Evolutionary conservation across 2,329 filamentous ascomycete genomes (phyloP).

Genomic region (Colletotrichum cereale): DNA sequence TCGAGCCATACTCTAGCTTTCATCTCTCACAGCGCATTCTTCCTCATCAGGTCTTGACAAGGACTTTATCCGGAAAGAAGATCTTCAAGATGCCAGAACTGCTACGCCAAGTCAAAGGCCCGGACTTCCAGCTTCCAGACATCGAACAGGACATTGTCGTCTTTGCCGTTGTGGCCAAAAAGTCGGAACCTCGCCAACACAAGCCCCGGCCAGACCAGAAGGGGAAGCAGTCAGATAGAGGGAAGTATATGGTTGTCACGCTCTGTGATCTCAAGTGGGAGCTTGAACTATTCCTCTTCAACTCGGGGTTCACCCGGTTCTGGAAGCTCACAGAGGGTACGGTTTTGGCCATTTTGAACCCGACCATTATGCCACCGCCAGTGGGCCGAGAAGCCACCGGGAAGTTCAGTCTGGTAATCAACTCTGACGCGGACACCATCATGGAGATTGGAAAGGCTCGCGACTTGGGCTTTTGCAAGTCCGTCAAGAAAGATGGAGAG

Average conservation of each 20-base stretch:
- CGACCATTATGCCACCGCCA: constrained; percentile 88
- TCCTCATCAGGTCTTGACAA: constrained; percentile 82
- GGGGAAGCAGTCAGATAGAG: constrained; percentile 67
- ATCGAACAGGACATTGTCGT: constrained; percentile 91
- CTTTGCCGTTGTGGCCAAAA: constrained; percentile 87
- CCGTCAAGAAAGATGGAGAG: constrained; percentile 85
- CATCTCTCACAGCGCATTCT: constrained; percentile 88
- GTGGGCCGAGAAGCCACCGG: constrained; percentile 81
- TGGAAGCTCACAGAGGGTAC: constrained; percentile 96
- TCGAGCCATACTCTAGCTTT: constrained; percentile 87
- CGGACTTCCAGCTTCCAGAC: constrained; percentile 83
- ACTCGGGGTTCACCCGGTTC: constrained; percentile 89
- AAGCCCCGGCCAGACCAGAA: constrained; percentile 59
- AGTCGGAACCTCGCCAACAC: constrained; percentile 81
- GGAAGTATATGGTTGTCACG: constrained; percentile 93
- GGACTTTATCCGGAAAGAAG: constrained; percentile 83
- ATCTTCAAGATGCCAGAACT: constrained; percentile 84
- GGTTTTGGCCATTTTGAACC: constrained; percentile 91
- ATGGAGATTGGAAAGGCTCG: constrained; percentile 88
- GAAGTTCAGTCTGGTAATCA: constrained; percentile 86
- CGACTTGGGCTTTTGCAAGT: constrained; percentile 91
- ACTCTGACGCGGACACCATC: constrained; percentile 87
- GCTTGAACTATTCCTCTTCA: constrained; percentile 92
- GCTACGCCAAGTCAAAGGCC: constrained; percentile 83
- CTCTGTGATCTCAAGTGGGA: constrained; percentile 92